Base-by-base conservation (phyloP, 163 green algal genomes). In the Chlorella variabilis region DNA sequence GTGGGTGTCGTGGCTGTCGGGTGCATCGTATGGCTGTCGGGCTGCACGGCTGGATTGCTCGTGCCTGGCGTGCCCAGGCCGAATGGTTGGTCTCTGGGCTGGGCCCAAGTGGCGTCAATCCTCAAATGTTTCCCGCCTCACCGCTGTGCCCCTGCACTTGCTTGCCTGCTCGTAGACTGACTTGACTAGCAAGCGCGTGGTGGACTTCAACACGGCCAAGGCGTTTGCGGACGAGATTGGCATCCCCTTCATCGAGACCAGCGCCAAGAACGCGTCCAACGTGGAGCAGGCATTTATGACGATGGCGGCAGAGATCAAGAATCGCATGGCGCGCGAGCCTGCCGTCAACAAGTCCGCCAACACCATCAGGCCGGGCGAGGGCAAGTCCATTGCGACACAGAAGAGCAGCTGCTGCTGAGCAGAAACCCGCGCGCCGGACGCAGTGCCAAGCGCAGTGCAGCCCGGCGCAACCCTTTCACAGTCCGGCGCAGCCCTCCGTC, bases 291-390 rank as follows among this genome's bases (percentile, higher is more conserved):
- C 97, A 21, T 99, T 99, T 92, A 98, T 99, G 97, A 98, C 95
- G 39, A 99, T 99, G 97, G 97, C 97, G 27, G 96, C 93, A 54
- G 97, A 99, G 87, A 99, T 99, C 91, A 99, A 99, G 92, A 98
- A 93, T 87, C 86, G 92, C 83, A 96, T 96, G 94, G 93, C 93
- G 4, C 92, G 85, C 68, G 91, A 96, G 89, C 93, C 94, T 3
- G 89, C 90, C 51, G 82, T 94, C 23, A 90, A 87, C 62, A 92
- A 93, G 87, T 85, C 92, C 29, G 85, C 85, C 34, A 91, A 84
- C 31, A 97, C 92, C 29, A 93, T 98, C 83, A 88, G 90, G 39
- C 94, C 94, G 62, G 92, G 91, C 4, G 92, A 97, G 85, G 94
- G 94, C 56, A 92, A 92, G 85, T 84, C 89, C 33, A 90, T 98